These are phyloP conservation scores for Fusarium floridanum DNA, from an alignment of 2,329 filamentous ascomycete species.

Conservation along the genomic window DNA sequence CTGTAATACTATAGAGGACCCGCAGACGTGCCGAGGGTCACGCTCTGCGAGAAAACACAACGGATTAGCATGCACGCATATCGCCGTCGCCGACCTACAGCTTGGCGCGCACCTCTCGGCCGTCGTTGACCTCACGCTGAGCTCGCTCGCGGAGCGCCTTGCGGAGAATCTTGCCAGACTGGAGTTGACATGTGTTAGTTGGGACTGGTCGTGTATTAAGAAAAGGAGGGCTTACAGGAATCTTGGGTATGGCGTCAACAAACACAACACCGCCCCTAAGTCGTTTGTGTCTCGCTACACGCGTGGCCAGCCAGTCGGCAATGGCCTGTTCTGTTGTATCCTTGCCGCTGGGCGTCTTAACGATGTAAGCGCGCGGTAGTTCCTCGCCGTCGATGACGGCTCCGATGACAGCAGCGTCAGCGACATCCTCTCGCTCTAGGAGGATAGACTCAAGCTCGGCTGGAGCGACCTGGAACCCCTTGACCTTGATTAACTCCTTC, in stretches of 20 bases:
- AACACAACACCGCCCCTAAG: conserved; percentile 79
- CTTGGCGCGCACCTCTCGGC: conserved; percentile 49
- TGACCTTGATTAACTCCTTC: conserved; percentile 75
- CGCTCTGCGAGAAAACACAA: conserved; percentile 31
- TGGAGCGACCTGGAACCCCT: conserved; percentile 70
- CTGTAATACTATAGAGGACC: conserved; percentile 6
- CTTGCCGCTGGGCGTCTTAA: conserved; percentile 47
- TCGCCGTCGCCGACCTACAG: conserved; percentile 45
- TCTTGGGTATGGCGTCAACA: conserved; percentile 71
- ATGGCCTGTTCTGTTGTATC: conserved; percentile 60
- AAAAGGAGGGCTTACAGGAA: conserved; percentile 59
- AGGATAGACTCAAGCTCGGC: conserved; percentile 61
- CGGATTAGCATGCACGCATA: conserved; percentile 41
- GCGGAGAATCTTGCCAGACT: conserved; percentile 77
- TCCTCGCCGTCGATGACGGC: conserved; percentile 68
- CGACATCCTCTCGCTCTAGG: conserved; percentile 59
- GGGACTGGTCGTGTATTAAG: neutral
- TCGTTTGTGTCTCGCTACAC: conserved; percentile 74
- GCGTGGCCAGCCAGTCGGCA: conserved; percentile 71
- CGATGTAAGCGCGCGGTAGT: conserved; percentile 73
- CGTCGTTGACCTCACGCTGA: conserved; percentile 62
- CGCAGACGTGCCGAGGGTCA: conserved; percentile 22
- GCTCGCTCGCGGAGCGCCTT: conserved; percentile 71
- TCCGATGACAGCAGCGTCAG: conserved; percentile 75
- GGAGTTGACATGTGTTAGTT: conserved; percentile 22